phyloP scores from a whole-genome alignment of 176 grass and related monocot species.

The Ampelocalamus luodianensis region DNA sequence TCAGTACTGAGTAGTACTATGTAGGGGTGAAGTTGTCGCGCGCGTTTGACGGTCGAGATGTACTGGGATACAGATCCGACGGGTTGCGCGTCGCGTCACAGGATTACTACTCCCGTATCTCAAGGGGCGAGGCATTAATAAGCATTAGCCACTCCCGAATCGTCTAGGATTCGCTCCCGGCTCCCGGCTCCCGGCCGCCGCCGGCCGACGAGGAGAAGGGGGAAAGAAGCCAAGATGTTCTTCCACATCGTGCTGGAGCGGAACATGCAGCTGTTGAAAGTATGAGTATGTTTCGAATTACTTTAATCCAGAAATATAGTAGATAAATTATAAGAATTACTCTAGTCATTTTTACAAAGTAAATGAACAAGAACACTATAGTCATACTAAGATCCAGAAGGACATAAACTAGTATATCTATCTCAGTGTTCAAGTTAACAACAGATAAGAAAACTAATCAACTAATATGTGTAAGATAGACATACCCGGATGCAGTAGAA shows the following conservation, averaged over 20 bases:
- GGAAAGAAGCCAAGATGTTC: constrained; percentile 64
- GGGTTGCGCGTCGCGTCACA: neutral
- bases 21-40: too few relatives aligned
- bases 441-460: too few relatives aligned
- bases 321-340: too few relatives aligned
- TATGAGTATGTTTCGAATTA: too few relatives aligned
- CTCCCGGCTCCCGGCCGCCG: constrained; percentile 23
- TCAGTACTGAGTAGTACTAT: neutral
- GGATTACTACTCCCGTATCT: neutral
- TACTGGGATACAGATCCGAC: neutral
- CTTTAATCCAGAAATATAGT: too few relatives aligned
- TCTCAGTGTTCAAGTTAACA: too few relatives aligned
- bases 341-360: too few relatives aligned
- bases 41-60: constrained; percentile 11
- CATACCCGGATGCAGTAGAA: too few relatives aligned
- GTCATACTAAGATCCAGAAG: too few relatives aligned
- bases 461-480: too few relatives aligned
- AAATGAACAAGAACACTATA: too few relatives aligned
- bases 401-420: too few relatives aligned
- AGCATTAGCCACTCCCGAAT: neutral
- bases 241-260: constrained; percentile 96
- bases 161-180: neutral
- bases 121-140: neutral
- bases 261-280: constrained; percentile 99
- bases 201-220: neutral